Percentiles rank a stretch among this genome's conserved stretches.
Evolutionary conservation across 495 filamentous ascomycete genomes (phyloP).

Genomic region (Penicillium samsonianum): DNA sequence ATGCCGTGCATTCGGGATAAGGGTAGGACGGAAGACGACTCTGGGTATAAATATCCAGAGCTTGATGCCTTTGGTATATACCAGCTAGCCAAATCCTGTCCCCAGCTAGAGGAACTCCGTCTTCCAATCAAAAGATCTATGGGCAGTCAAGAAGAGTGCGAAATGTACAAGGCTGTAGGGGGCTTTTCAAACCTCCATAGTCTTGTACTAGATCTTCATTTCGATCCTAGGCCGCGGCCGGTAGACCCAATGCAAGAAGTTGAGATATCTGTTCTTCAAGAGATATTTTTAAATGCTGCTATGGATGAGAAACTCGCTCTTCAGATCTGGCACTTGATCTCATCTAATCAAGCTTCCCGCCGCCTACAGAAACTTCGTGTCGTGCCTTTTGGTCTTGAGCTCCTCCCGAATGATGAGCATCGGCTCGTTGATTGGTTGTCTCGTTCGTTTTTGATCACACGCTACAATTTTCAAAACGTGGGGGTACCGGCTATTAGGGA

Average conservation of each 20-base stretch:
- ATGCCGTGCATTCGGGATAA: background rate
- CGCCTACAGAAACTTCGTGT: background rate
- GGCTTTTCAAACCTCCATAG: background rate
- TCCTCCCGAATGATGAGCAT: background rate
- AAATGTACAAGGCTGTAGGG: constrained; percentile 1
- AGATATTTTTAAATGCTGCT: constrained; percentile 7
- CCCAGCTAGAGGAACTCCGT: background rate
- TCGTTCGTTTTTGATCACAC: constrained; percentile 3
- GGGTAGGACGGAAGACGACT: too few relatives aligned
- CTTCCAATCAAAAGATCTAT: background rate
- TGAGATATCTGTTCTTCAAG: background rate
- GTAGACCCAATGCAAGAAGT: too few relatives aligned
- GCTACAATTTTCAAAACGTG: background rate
- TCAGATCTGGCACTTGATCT: constrained; percentile 13
- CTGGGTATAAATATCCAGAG: background rate
- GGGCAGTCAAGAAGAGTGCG: background rate
- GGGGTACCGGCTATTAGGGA: background rate
- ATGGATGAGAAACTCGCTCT: constrained; percentile 13
- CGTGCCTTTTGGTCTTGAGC: background rate
- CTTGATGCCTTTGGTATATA: background rate
- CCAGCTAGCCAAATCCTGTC: background rate
- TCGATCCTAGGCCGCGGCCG: background rate
- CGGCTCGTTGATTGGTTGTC: background rate
- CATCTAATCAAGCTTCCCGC: background rate
- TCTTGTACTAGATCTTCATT: constrained; percentile 4